phyloP scores from a whole-genome alignment of 2,329 filamentous ascomycete species.

The Periconia sp. region DNA sequence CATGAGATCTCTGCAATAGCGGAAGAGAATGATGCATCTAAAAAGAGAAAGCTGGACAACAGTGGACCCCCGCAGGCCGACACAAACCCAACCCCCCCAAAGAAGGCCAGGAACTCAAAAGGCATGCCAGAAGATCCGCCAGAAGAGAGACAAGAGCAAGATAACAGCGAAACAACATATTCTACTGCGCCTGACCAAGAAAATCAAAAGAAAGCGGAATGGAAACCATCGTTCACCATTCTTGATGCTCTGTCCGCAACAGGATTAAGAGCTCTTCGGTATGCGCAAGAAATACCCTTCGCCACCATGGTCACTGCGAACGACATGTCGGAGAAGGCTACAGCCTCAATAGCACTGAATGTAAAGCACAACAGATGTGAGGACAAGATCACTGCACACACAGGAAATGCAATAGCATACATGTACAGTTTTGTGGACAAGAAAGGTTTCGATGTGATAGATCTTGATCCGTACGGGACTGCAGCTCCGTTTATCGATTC shows the following conservation, averaged over 20 bases:
- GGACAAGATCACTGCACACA: conserved; percentile 70
- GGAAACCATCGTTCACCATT: conserved; percentile 56
- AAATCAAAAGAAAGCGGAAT: conserved; percentile 14
- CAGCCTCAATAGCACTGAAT: conserved; percentile 80
- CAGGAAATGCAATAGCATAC: conserved; percentile 82
- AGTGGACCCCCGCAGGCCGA: conserved; percentile 9
- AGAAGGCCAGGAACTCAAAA: conserved; percentile 29
- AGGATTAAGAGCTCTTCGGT: conserved; percentile 85
- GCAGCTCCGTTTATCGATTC: conserved; percentile 91
- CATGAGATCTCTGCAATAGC: neutral
- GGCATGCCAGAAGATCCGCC: conserved; percentile 8
- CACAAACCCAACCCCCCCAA: conserved; percentile 15
- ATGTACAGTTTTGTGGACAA: conserved; percentile 77
- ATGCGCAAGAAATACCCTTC: conserved; percentile 87
- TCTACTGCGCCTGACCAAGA: conserved; percentile 1
- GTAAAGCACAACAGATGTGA: conserved; percentile 78
- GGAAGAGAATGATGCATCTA: conserved; percentile 11
- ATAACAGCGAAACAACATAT: neutral
- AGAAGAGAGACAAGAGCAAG: conserved; percentile 3
- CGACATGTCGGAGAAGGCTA: conserved; percentile 77
- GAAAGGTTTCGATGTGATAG: conserved; percentile 81
- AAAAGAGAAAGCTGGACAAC: conserved; percentile 29
- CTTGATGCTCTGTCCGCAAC: conserved; percentile 94
- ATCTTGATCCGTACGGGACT: conserved; percentile 94
- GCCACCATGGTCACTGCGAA: conserved; percentile 83